These are phyloP conservation scores for Eucommia ulmoides DNA, from an alignment of 257 asterid genomes.

Conservation along the genomic window DNA sequence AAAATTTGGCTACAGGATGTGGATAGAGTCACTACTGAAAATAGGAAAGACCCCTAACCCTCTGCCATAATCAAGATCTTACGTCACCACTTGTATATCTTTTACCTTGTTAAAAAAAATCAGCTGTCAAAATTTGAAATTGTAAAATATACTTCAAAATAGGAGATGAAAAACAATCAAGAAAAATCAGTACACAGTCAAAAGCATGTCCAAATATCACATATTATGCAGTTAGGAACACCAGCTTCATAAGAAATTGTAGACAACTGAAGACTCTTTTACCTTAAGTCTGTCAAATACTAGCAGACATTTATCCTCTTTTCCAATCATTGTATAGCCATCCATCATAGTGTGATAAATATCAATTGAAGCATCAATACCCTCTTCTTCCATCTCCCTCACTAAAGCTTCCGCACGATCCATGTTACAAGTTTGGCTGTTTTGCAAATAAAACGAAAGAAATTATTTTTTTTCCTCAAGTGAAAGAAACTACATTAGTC, in stretches of 20 bases:
- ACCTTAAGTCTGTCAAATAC: constrained; percentile 85
- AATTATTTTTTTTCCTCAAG: no score
- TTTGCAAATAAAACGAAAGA: constrained; percentile 1
- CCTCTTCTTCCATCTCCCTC: constrained; percentile 94
- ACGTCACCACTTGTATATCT: neutral
- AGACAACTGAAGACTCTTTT: constrained; percentile 2
- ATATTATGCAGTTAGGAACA: neutral
- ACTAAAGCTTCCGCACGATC: constrained; percentile 85
- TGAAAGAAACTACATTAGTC: no score
- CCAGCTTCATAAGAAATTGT: neutral
- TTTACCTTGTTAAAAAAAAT: neutral
- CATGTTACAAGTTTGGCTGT: constrained; percentile 67
- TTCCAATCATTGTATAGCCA: constrained; percentile 68
- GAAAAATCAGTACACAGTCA: neutral
- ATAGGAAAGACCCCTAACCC: no score
- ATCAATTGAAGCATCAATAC: constrained; percentile 86
- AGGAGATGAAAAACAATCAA: neutral
- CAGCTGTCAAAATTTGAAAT: neutral
- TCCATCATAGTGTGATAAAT: constrained; percentile 98
- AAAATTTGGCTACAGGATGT: no score
- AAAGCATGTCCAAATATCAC: neutral
- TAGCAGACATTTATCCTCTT: constrained; percentile 71
- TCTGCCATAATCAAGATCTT: neutral
- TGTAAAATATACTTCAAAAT: neutral
- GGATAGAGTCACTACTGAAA: no score